phyloP scores from a whole-genome alignment of 345 rosid genomes.

The Odontarrhena argentea region DNA sequence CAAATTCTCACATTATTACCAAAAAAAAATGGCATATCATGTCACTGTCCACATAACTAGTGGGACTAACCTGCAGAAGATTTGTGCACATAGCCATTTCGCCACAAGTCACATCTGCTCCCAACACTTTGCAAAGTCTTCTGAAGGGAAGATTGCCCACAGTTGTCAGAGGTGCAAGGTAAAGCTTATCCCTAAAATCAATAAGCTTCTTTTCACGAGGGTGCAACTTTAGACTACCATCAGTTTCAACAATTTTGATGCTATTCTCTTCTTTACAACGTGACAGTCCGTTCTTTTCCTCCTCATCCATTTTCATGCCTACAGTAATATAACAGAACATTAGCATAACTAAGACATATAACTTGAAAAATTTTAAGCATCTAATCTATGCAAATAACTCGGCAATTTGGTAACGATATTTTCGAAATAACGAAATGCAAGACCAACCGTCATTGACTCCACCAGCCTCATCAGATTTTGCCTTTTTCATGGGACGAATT shows the following conservation, averaged over 20 bases:
- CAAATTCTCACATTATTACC: constrained; percentile 21
- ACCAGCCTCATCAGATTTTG: constrained; percentile 49
- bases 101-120: constrained; percentile 94
- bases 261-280: constrained; percentile 34
- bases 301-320: constrained; percentile 47
- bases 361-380: not conserved
- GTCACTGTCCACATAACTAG: constrained; percentile 10
- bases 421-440: constrained; percentile 4
- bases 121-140: constrained; percentile 86
- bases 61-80: constrained; percentile 72
- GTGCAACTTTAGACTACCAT: constrained; percentile 60
- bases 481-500: constrained; percentile 66
- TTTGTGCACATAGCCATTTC: constrained; percentile 99
- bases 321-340: constrained; percentile 33
- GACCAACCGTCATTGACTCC: constrained; percentile 51
- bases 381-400: not conserved
- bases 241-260: constrained; percentile 50
- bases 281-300: constrained; percentile 32
- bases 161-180: constrained; percentile 93
- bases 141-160: constrained; percentile 98
- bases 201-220: constrained; percentile 81
- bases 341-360: constrained; percentile 1
- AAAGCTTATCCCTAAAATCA: constrained; percentile 85
- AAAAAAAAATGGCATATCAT: not conserved
- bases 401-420: not conserved